Base-by-base conservation (phyloP, 1,284 basidiomycete genomes). In the Rhodotorula sp. region DNA sequence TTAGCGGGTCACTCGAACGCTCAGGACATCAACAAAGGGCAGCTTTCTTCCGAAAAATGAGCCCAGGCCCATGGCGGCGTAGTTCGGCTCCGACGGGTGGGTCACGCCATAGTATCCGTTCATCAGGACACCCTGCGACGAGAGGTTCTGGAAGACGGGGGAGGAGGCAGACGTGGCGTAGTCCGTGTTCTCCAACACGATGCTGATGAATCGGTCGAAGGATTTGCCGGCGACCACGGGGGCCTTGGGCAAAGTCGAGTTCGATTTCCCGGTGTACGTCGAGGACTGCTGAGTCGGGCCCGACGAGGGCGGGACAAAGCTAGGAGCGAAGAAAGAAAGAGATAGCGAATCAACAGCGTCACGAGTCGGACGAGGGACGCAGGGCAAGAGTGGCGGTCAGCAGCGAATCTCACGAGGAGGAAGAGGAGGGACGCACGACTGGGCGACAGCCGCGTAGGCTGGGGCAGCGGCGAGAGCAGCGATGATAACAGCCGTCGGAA, bases 161-260 rank as follows among this genome's bases (percentile, higher is more conserved):
- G 80, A 79, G 17, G 79, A 76, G 0, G 78, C 76, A 4, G 82
- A 78, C 46, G 75, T 58, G 52, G 74, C 76, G 74, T 79, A 88
- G 75, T 88, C 83, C 47, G 84, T 86, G 78, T 88, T 88, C 77
- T 88, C 86, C 39, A 87, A 78, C 84, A 39, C 60, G 59, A 78
- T 74, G 32, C 51, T 52, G 36, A 64, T 62, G 62, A 60, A 57
- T 27, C 62, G 36, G 75, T 87, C 83, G 76, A 88, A 88, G 15
- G 79, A 81, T 61, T 79, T 78, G 60, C 86, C 84, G 0, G 78
- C 60, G 30, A 84, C 82, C 54, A 81, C 67, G 10, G 78, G 72
- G 19, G 73, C 61, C 67, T 82, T 81, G 17, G 78, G 71, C 29
- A 84, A 79, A 32, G 83, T 82, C 57, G 77, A 78, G 76, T 84